These are phyloP conservation scores for Leishmania arabica DNA, from an alignment of 208 protist genomes.

Conservation along the genomic window DNA sequence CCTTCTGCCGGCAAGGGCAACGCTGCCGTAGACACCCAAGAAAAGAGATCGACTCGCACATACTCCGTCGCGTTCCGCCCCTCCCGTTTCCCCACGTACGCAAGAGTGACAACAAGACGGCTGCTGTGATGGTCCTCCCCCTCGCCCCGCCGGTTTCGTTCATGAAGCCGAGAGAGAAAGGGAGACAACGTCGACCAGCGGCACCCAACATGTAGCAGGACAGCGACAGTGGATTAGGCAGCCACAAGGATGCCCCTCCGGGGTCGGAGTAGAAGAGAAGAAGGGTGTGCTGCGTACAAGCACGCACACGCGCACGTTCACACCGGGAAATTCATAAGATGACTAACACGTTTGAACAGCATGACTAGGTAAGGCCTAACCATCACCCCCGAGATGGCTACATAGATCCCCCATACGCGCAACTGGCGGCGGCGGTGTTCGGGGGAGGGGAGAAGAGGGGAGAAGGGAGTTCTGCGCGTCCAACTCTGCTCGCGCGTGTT, in stretches of 20 bases:
- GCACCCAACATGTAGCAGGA: neutral
- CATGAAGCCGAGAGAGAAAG: neutral
- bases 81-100: neutral
- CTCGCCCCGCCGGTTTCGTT: neutral
- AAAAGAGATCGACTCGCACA: neutral
- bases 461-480: neutral
- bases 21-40: neutral
- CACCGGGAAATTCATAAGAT: neutral
- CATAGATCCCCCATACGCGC: neutral
- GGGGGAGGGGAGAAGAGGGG: neutral
- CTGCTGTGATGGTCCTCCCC: neutral
- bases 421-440: neutral
- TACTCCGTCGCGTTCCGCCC: neutral
- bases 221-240: neutral
- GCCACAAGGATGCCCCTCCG: neutral
- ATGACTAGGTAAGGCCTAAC: neutral
- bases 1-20: neutral
- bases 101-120: neutral
- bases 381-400: neutral
- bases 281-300: neutral
- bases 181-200: neutral
- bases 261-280: neutral
- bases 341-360: neutral
- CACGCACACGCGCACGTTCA: neutral
- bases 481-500: neutral